Percentiles rank a stretch among this genome's conserved stretches.
These are phyloP conservation scores for Blakeslea trispora DNA, from an alignment of 371 early-diverging fungal species.

Conservation along the genomic window DNA sequence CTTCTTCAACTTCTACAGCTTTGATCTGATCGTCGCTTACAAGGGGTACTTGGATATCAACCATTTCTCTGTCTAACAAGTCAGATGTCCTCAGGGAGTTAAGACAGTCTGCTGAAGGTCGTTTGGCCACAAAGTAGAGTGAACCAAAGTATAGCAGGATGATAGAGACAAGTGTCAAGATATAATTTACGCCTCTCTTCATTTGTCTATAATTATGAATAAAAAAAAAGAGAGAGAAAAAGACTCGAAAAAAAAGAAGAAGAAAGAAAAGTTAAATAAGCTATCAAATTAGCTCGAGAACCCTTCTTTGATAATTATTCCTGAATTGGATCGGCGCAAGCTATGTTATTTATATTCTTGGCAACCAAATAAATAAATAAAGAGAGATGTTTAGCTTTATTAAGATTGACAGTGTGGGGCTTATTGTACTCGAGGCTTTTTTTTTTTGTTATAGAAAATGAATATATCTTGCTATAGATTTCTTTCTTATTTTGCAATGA, in stretches of 20 bases:
- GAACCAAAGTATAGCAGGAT: conserved; percentile 21
- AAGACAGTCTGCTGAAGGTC: conserved; percentile 9
- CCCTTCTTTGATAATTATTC: background rate
- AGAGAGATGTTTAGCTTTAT: too few relatives aligned
- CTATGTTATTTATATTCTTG: too few relatives aligned
- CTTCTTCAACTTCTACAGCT: background rate
- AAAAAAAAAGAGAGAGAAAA: conserved; percentile 2
- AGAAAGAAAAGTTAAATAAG: too few relatives aligned
- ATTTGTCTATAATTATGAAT: conserved; percentile 1
- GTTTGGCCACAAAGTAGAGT: conserved; percentile 17
- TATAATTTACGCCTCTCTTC: conserved; percentile 22
- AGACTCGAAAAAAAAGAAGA: conserved; percentile 7
- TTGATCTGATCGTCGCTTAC: background rate
- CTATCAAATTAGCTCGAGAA: too few relatives aligned
- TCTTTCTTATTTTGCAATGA: background rate
- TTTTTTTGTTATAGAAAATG: too few relatives aligned
- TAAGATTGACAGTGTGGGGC: too few relatives aligned
- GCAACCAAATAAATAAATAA: too few relatives aligned
- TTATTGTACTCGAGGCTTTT: too few relatives aligned
- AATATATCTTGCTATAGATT: background rate
- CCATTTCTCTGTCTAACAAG: conserved; percentile 5
- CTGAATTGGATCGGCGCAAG: too few relatives aligned
- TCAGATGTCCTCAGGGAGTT: conserved; percentile 11
- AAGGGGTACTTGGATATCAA: conserved; percentile 2
- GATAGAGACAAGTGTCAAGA: conserved; percentile 14